phyloP scores from a whole-genome alignment of 768 basidiomycete genomes.

The Lentinus tigrinus region DNA sequence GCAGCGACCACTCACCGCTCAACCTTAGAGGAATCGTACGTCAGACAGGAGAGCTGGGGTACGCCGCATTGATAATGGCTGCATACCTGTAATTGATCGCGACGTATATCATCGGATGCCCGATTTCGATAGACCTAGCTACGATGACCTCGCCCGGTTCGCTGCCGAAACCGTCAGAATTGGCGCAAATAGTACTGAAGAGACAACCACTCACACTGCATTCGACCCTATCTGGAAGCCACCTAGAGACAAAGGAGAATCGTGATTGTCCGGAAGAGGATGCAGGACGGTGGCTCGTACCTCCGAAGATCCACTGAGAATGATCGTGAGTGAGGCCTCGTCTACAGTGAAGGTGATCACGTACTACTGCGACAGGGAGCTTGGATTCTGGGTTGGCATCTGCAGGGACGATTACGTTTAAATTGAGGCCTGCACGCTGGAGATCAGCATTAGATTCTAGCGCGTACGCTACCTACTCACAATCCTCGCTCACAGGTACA shows the following conservation, averaged over 20 bases:
- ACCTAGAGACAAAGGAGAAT: background rate
- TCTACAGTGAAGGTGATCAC: background rate
- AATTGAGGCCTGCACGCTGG: constrained; percentile 40
- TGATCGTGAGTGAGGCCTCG: background rate
- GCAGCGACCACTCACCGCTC: background rate
- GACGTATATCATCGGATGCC: constrained; percentile 49
- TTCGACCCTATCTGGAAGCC: constrained; percentile 9
- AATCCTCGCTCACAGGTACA: constrained; percentile 15
- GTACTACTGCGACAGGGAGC: constrained; percentile 9
- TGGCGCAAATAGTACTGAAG: background rate
- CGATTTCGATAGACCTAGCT: constrained; percentile 41
- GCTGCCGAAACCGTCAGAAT: constrained; percentile 21
- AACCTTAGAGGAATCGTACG: background rate
- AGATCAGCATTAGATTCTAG: background rate
- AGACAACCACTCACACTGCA: background rate
- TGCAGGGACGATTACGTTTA: constrained; percentile 51
- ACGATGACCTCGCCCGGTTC: constrained; percentile 45
- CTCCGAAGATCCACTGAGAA: constrained; percentile 11
- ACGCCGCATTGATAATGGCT: background rate
- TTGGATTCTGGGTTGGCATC: constrained; percentile 30
- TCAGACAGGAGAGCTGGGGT: no score
- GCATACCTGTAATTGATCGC: constrained; percentile 48
- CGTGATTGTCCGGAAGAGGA: background rate
- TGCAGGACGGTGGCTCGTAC: background rate
- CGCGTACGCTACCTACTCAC: background rate